These are phyloP conservation scores for Gracilaria gracilis DNA, from an alignment of 23 red algal species.

Conservation along the genomic window DNA sequence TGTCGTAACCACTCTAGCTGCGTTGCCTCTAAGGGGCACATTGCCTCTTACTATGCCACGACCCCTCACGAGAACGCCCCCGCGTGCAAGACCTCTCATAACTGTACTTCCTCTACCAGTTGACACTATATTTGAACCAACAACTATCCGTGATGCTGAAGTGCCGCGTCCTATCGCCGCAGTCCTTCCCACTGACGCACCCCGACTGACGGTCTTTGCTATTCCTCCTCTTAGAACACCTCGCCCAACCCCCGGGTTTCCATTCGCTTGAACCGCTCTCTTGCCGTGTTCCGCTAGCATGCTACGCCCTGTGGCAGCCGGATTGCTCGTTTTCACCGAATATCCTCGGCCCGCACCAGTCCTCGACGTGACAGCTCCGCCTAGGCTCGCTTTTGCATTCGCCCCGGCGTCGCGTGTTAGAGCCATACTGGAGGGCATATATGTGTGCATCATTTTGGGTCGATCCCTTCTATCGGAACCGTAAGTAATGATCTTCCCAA, in stretches of 20 bases:
- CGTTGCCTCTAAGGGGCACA: background rate
- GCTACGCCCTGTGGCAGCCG: background rate
- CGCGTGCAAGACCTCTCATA: background rate
- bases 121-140: background rate
- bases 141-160: background rate
- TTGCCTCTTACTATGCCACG: background rate
- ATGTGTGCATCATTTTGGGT: background rate
- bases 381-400: background rate
- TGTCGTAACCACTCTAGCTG: background rate
- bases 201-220: background rate
- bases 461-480: background rate
- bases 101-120: slow-evolving; percentile 10
- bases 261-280: background rate
- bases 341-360: background rate
- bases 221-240: background rate
- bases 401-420: background rate
- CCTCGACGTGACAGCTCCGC: background rate
- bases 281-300: background rate
- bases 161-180: background rate
- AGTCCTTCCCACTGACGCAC: background rate
- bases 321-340: background rate
- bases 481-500: background rate
- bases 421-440: background rate
- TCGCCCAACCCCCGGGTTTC: background rate
- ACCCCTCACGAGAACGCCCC: background rate